A percentile compares a stretch with the other conserved stretches of the same genome.
phyloP scores from a whole-genome alignment of 1,139 yeast genomes.

The Yamadazyma dendronema region DNA sequence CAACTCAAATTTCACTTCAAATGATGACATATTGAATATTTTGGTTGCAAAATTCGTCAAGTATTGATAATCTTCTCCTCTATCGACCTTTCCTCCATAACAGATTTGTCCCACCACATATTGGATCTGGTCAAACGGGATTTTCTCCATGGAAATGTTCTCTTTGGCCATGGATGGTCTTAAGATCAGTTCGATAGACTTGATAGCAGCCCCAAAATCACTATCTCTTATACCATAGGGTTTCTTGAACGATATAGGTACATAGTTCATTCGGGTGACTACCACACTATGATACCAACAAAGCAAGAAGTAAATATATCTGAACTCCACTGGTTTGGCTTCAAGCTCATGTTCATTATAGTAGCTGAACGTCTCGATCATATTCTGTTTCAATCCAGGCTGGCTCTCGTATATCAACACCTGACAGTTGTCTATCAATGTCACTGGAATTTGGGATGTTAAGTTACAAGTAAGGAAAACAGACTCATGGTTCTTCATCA shows the following conservation, averaged over 20 bases:
- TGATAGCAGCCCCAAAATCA: slow-evolving; percentile 59
- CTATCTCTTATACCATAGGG: slow-evolving; percentile 69
- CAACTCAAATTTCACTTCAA: slow-evolving; percentile 28
- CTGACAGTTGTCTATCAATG: slow-evolving; percentile 49
- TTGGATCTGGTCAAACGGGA: slow-evolving; percentile 60
- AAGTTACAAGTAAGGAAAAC: slow-evolving; percentile 60
- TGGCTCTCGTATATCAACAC: slow-evolving; percentile 59
- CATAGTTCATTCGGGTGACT: slow-evolving; percentile 56
- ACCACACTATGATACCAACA: slow-evolving; percentile 72
- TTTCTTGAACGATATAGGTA: slow-evolving; percentile 62
- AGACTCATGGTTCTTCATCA: slow-evolving; percentile 34
- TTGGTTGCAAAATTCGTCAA: slow-evolving; percentile 23
- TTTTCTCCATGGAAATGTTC: slow-evolving; percentile 44
- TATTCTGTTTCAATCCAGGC: slow-evolving; percentile 55
- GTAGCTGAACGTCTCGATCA: slow-evolving; percentile 41
- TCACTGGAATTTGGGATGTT: slow-evolving; percentile 49
- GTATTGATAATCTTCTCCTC: slow-evolving; percentile 39
- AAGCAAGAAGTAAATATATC: slow-evolving; percentile 51
- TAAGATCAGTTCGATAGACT: slow-evolving; percentile 43
- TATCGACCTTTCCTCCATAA: slow-evolving; percentile 75
- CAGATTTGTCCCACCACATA: slow-evolving; percentile 53
- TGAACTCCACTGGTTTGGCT: slow-evolving; percentile 41
- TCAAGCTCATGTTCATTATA: slow-evolving; percentile 19
- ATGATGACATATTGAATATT: slow-evolving; percentile 28
- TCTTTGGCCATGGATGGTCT: slow-evolving; percentile 16